phyloP scores from a whole-genome alignment of 139 green algal species.

The Tetratostichococcus sp. region DNA sequence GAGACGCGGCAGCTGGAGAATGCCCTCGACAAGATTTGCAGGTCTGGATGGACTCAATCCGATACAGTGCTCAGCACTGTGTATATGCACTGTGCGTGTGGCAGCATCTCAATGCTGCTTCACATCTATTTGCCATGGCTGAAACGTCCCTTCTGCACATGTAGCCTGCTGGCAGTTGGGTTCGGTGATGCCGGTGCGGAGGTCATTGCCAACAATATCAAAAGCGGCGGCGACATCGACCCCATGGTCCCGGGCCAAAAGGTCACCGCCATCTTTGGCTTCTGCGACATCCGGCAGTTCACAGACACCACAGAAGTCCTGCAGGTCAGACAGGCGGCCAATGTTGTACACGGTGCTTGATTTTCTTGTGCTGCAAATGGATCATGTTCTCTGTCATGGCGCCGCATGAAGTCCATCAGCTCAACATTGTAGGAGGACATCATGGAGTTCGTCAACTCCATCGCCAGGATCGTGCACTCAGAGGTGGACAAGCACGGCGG shows the following conservation, averaged over 20 bases:
- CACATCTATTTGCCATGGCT: too few species aligned
- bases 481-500: slow-evolving; percentile 77
- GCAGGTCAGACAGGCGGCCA: slow-evolving; percentile 15
- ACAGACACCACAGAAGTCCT: slow-evolving; percentile 94
- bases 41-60: neutral
- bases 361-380: too few species aligned
- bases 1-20: slow-evolving; percentile 89
- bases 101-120: too few species aligned
- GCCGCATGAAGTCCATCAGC: too few species aligned
- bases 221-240: slow-evolving; percentile 84
- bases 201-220: slow-evolving; percentile 95
- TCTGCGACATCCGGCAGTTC: slow-evolving; percentile 97
- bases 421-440: slow-evolving; percentile 71
- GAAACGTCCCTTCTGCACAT: neutral
- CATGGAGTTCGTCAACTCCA: slow-evolving; percentile 98
- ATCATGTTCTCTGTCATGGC: too few species aligned
- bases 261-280: slow-evolving; percentile 89
- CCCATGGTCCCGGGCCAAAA: slow-evolving; percentile 88
- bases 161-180: slow-evolving; percentile 78
- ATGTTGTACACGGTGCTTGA: too few species aligned
- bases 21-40: slow-evolving; percentile 86
- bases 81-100: too few species aligned
- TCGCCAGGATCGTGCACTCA: slow-evolving; percentile 90
- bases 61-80: neutral
- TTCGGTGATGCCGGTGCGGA: slow-evolving; percentile 90